Evolutionary conservation across 2,329 filamentous ascomycete genomes (phyloP), one percentile per base, ranked within the genome.

Genomic region (Alternaria arbusti): DNA sequence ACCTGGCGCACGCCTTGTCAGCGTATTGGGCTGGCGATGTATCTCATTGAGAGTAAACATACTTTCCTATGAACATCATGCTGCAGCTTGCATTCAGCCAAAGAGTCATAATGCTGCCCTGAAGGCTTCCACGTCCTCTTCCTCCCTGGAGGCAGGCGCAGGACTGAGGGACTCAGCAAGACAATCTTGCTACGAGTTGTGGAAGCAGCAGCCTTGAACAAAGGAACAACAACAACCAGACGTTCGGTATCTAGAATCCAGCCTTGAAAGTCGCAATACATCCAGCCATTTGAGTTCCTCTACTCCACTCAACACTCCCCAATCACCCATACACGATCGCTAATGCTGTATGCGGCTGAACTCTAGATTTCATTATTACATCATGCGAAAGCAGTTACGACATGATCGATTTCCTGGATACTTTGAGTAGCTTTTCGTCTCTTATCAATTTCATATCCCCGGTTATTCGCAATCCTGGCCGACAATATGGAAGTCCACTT

Each of bases 251-350:
- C 30, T 36, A 36, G 13, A 4, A 15, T 15, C 7, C 2, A 8
- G 30, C 30, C 30, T 36, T 20, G 20, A 20, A 20, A 20, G 20
- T 20, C 20, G 20, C 20, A 20, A 20, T 20, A 20, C 20, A 20
- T 20, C 20, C 20, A 20, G 20, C 20, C 20, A 23, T 28, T n/a
- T 9, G 6, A 49, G 5, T 4, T 15, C 17, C 6, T 17, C n/a
- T 12, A 12, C 13, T 11, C 25, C 46, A 28, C 15, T 49, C 25
- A 49, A 49, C 46, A 49, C 46, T 49, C 28, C 25, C 11, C 25
- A 7, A 74, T 71, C 17, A 62, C 62, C 45, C 55, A 59, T 3
- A 74, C 70, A 32, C 75, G 28, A 22, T 67, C 61, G n/a, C 25
- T 63, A 63, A 76, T 7, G 23, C 6, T 25, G 23, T 7, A 25